Percentiles rank a stretch among this genome's conserved stretches.
Conservation (phyloP, 441 rosid species). For the Pelargonium cotyledonis region DNA sequence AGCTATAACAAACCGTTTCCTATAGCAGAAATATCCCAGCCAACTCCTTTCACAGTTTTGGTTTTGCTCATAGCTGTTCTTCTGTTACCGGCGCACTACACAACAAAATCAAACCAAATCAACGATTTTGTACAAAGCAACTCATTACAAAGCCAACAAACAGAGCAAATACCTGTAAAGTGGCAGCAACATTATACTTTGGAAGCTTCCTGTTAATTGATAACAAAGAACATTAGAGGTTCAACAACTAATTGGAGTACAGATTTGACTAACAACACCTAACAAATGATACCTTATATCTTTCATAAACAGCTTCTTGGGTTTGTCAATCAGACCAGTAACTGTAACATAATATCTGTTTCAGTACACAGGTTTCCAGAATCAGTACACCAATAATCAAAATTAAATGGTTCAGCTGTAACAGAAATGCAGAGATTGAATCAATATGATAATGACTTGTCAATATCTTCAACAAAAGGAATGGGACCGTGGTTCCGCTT, state of each 20-base stretch:
- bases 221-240: slow-evolving; percentile 9
- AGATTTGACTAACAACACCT: neutral
- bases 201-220: slow-evolving; percentile 60
- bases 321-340: slow-evolving; percentile 47
- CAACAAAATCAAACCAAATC: slow-evolving; percentile 17
- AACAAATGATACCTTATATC: slow-evolving; percentile 50
- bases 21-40: slow-evolving; percentile 90
- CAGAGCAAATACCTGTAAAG: slow-evolving; percentile 55
- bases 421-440: neutral
- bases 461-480: slow-evolving; percentile 63
- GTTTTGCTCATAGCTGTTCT: slow-evolving; percentile 95
- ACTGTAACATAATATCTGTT: slow-evolving; percentile 57
- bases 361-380: slow-evolving; percentile 7
- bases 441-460: slow-evolving; percentile 33
- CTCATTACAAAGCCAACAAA: neutral
- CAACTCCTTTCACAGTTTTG: slow-evolving; percentile 78
- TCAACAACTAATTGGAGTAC: neutral
- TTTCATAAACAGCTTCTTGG: slow-evolving; percentile 51
- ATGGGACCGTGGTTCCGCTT: slow-evolving; percentile 95
- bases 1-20: slow-evolving; percentile 61
- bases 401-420: neutral
- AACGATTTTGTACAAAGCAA: slow-evolving; percentile 3
- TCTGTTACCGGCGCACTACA: slow-evolving; percentile 95
- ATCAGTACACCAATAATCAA: slow-evolving; percentile 12
- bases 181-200: slow-evolving; percentile 66